Base-by-base conservation (phyloP, 1,284 basidiomycete species). In the Phaffia rhodozyma region DNA sequence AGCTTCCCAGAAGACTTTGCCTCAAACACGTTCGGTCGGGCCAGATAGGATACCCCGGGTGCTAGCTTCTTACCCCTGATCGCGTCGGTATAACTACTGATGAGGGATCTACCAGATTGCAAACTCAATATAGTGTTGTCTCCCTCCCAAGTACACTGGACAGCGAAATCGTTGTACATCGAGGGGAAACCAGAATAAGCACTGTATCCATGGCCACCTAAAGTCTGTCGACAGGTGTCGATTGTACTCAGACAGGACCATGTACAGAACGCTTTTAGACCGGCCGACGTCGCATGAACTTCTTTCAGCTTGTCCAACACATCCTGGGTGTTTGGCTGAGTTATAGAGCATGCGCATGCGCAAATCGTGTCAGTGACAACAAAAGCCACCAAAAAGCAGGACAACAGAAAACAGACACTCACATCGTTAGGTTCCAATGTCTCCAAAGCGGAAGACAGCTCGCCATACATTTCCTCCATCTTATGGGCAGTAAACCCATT, bases 161-260 rank as follows among this genome's bases (percentile, higher is more conserved):
- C 79, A 1, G 79, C 79, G 70, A 79, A 79, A 70, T 80, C 79
- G 57, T 75, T 74, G 72, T 79, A 80, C 79, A 82, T 80, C 58
- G 75, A 71, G 5, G 81, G 78, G 52, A 82, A 75, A 59, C 78
- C 79, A 7, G 79, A 79, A 73, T 82, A 74, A 67, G 79, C 76
- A 38, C 79, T 80, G 72, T 82, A 82, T 7, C 81, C 81, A 70
- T 82, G 81, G 5, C 81, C 81, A 67, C 81, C 81, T 64, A 78
- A 79, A n/a, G 78, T 72, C 72, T 81, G 77, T 58, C 81, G 73
- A 66, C 79, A 80, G 62, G 78, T 79, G 70, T 82, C 81, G 61
- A 82, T 82, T 23, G 79, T 79, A 67, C 81, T 78, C 58, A 82
- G 74, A 56, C 78, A 79, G 9, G 76, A 76, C 81, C 81, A 82